phyloP scores from a whole-genome alignment of 1,284 basidiomycete species.

The Ganoderma resinaceum region DNA sequence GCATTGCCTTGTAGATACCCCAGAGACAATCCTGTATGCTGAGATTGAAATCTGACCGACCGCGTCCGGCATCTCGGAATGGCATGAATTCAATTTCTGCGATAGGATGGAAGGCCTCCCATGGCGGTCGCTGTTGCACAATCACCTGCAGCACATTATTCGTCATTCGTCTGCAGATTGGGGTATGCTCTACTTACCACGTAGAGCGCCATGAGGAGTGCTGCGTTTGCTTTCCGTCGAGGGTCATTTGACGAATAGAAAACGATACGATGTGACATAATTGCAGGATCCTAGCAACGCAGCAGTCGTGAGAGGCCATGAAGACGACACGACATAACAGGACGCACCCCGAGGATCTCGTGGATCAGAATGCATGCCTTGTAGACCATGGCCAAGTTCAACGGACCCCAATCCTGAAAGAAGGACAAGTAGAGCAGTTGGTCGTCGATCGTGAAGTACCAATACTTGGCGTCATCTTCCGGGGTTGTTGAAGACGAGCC shows the following conservation, averaged over 20 bases:
- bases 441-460: constrained; percentile 91
- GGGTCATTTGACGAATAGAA: constrained; percentile 91
- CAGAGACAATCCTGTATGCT: constrained; percentile 95
- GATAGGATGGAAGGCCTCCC: constrained; percentile 94
- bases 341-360: constrained; percentile 81
- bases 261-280: constrained; percentile 77
- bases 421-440: constrained; percentile 94
- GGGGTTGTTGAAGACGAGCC: constrained; percentile 66
- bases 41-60: constrained; percentile 91
- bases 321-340: constrained; percentile 24
- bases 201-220: constrained; percentile 91
- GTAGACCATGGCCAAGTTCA: constrained; percentile 93
- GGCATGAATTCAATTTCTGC: constrained; percentile 92
- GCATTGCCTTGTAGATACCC: constrained; percentile 95
- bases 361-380: constrained; percentile 94
- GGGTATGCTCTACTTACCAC: constrained; percentile 61
- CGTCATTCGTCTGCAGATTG: background rate
- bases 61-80: constrained; percentile 96
- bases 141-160: constrained; percentile 74
- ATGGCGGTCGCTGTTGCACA: constrained; percentile 90
- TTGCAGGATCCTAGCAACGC: constrained; percentile 66
- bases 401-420: constrained; percentile 94
- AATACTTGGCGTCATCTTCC: constrained; percentile 76
- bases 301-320: constrained; percentile 23
- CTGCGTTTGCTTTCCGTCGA: constrained; percentile 91